phyloP scores from a whole-genome alignment of 805 yeast species.

The Ogataea pilisensis region DNA sequence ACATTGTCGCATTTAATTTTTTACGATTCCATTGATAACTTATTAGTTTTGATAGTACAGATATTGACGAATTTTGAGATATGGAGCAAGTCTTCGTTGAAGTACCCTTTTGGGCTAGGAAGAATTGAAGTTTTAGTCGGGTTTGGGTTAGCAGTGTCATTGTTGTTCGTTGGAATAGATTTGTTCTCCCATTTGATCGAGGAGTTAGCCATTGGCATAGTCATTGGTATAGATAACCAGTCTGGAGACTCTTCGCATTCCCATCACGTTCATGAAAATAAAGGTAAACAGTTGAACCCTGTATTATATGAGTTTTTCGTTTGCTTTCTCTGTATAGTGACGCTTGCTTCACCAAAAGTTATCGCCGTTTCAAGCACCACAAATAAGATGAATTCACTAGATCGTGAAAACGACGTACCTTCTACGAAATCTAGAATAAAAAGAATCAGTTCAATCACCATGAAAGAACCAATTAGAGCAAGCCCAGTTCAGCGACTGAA shows the following conservation, averaged over 20 bases:
- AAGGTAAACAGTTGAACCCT: conserved; percentile 19
- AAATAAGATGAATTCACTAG: not conserved
- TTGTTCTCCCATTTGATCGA: conserved; percentile 83
- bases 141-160: conserved; percentile 78
- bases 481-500: conserved; percentile 5
- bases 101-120: conserved; percentile 91
- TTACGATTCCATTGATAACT: conserved; percentile 79
- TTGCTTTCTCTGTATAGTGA: conserved; percentile 22
- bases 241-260: conserved; percentile 25
- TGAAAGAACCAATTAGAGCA: conserved; percentile 22
- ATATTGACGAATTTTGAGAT: conserved; percentile 88
- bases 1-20: conserved; percentile 84
- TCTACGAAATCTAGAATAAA: conserved; percentile 14
- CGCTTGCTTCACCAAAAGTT: conserved; percentile 32
- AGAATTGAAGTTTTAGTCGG: conserved; percentile 84
- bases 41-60: conserved; percentile 66
- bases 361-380: conserved; percentile 11
- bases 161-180: conserved; percentile 89
- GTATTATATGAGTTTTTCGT: conserved; percentile 29
- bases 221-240: conserved; percentile 23
- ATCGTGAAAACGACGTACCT: not conserved
- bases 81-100: conserved; percentile 79
- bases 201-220: conserved; percentile 51
- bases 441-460: conserved; percentile 25
- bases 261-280: conserved; percentile 27